Evolutionary conservation across 148 eudicot genomes (phyloP).

Genomic region (Vaccinium darrowii): DNA sequence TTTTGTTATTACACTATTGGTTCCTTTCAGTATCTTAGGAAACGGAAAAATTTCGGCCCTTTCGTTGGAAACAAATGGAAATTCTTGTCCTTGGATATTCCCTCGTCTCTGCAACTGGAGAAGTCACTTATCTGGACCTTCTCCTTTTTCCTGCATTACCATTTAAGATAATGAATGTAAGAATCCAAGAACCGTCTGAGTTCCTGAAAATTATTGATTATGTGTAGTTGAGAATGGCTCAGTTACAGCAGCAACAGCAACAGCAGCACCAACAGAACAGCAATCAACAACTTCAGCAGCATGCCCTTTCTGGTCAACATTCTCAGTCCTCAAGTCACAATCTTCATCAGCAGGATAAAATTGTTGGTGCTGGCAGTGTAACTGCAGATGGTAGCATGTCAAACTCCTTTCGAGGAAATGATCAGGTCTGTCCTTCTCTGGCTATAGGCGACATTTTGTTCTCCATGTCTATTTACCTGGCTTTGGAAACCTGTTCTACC

Average conservation of each 20-base stretch:
- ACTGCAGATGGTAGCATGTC: slow-evolving; percentile 58
- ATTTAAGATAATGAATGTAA: background rate
- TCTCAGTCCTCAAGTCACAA: slow-evolving; percentile 48
- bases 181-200: background rate
- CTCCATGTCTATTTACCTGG: background rate
- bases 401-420: slow-evolving; percentile 60
- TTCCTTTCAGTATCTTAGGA: background rate
- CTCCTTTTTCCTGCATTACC: background rate
- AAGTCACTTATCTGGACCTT: background rate
- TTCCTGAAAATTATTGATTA: slow-evolving; percentile 1
- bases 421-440: slow-evolving; percentile 46
- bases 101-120: background rate
- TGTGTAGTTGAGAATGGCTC: slow-evolving; percentile 60
- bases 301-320: slow-evolving; percentile 54
- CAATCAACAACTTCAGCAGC: slow-evolving; percentile 48
- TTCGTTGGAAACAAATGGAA: background rate
- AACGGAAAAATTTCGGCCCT: background rate
- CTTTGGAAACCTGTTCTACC: background rate
- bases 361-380: slow-evolving; percentile 48
- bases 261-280: slow-evolving; percentile 47
- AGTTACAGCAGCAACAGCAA: slow-evolving; percentile 35
- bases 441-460: background rate
- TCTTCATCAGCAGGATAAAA: slow-evolving; percentile 54
- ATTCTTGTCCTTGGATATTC: background rate
- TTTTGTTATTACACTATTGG: background rate